Conservation (phyloP, 2,329 filamentous ascomycete genomes). For the Penicillium brasilianum region DNA sequence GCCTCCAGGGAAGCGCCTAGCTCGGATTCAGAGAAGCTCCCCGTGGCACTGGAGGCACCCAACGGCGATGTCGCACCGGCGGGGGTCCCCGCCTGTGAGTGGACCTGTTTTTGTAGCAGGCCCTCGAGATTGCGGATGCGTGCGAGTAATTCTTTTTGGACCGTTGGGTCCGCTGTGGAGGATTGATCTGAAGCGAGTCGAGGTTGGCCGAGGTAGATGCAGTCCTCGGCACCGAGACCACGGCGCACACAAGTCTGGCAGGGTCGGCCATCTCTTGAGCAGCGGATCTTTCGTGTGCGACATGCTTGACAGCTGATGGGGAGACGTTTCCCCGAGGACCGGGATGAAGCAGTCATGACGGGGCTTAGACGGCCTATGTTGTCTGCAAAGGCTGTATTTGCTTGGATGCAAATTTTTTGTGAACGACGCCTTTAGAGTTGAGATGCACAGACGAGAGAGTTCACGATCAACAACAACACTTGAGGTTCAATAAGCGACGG, state of each 20-base stretch:
- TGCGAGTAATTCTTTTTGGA: constrained; percentile 41
- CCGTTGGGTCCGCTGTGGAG: constrained; percentile 27
- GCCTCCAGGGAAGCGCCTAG: constrained; percentile 24
- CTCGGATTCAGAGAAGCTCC: constrained; percentile 36
- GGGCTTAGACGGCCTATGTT: neutral
- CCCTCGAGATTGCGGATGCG: constrained; percentile 45
- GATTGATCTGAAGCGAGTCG: constrained; percentile 36
- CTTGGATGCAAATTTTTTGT: neutral
- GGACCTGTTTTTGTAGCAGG: constrained; percentile 42
- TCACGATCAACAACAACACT: neutral
- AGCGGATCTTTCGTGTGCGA: constrained; percentile 47
- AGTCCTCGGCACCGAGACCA: constrained; percentile 44
- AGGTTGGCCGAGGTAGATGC: constrained; percentile 45
- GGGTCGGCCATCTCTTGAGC: constrained; percentile 45
- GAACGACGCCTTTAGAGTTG: neutral
- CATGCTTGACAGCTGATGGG: constrained; percentile 50
- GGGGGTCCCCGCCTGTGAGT: constrained; percentile 30
- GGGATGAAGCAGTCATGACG: constrained; percentile 36
- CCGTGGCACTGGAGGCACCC: constrained; percentile 33
- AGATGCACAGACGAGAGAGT: neutral
- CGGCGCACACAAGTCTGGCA: constrained; percentile 48
- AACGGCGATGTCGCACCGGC: constrained; percentile 34
- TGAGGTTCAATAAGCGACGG: neutral
- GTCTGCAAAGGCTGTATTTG: neutral
- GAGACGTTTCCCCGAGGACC: constrained; percentile 41